Evolutionary conservation across 2,329 filamentous ascomycete species (phyloP), one percentile per base, ranked within the genome.

Genomic region (Albifimbria verrucaria): DNA sequence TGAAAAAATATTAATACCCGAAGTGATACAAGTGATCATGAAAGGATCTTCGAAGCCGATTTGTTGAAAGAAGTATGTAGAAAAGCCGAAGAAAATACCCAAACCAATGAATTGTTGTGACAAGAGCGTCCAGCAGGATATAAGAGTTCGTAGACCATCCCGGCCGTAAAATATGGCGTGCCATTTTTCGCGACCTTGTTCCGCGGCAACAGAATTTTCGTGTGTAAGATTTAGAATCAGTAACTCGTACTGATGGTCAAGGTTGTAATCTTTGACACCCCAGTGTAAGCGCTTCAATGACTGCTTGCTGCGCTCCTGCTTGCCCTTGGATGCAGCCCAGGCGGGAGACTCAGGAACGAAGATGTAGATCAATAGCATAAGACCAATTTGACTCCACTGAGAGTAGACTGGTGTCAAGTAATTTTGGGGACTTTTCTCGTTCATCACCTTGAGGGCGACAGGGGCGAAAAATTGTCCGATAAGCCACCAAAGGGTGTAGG

Each of bases 1-100:
- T 52, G 3, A 57, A 47, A 55, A 20, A 65, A 39, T 55, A 23
- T 62, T 59, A 25, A 64, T 57, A 2, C 50, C 51, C 1, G 58
- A 57, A 0, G 55, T 60, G 48, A 61, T 62, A 25, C 50, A 57
- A 3, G 57, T 64, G 20, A 61, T 55, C 7, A 53, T 26, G 43
- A 66, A 64, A 0, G 62, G 60, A 7, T 63, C 57, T 6, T 50
- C 36, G 0, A 65, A 36, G 3, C 68, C 68, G 12, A 67, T 67
- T 46, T 68, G 68, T 46, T 67, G 63, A 41, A 70, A 71, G 47
- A 71, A 71, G 53, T 68, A 71, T 36, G 60, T 86, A 1, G 81
- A 83, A 57, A 86, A 88, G 52, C 81, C 81, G 47, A 85, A 82
- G 57, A 88, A 39, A n/a, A 39, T 12, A 4, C 5, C 32, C 32